These are phyloP conservation scores for Alternaria panax DNA, from an alignment of 2,329 filamentous ascomycete genomes.

Conservation along the genomic window DNA sequence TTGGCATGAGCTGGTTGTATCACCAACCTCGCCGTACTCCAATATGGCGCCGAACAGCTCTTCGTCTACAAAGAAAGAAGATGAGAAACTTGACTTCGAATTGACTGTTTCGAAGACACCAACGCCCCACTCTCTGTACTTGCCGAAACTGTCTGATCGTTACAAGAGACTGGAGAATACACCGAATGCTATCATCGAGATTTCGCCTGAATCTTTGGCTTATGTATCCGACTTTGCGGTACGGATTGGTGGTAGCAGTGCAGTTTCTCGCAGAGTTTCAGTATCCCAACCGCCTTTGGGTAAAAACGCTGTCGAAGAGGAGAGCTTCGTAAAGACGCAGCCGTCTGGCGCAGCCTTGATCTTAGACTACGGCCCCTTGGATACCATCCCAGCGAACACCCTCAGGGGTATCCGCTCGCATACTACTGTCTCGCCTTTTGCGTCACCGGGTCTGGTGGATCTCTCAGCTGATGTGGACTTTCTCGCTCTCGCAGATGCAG, in stretches of 20 bases:
- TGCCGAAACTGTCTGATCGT: slow-evolving; percentile 81
- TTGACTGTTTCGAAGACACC: slow-evolving; percentile 76
- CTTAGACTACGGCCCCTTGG: slow-evolving; percentile 87
- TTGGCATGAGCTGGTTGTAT: slow-evolving; percentile 55
- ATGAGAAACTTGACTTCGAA: slow-evolving; percentile 78
- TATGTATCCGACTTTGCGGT: slow-evolving; percentile 82
- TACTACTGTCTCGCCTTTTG: slow-evolving; percentile 78
- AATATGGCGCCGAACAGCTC: slow-evolving; percentile 47
- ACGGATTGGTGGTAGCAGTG: slow-evolving; percentile 75
- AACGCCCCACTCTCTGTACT: slow-evolving; percentile 83
- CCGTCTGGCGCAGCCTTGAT: slow-evolving; percentile 91
- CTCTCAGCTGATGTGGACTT: slow-evolving; percentile 96
- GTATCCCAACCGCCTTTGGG: slow-evolving; percentile 53
- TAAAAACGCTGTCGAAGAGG: slow-evolving; percentile 16
- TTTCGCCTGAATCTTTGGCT: slow-evolving; percentile 85
- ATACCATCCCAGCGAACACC: slow-evolving; percentile 84
- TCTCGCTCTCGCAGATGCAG: slow-evolving; percentile 81
- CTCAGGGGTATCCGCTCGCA: slow-evolving; percentile 87
- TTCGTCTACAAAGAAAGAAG: slow-evolving; percentile 17
- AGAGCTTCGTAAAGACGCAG: slow-evolving; percentile 59
- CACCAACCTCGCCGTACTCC: slow-evolving; percentile 51
- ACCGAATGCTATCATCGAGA: slow-evolving; percentile 78
- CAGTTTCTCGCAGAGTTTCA: slow-evolving; percentile 12
- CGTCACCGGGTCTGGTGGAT: slow-evolving; percentile 81
- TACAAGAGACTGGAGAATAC: slow-evolving; percentile 76